A percentile compares a stretch with the other conserved stretches of the same genome.
Conservation (phyloP, 2,329 filamentous ascomycete genomes). For the Lasiodiplodia sp. region DNA sequence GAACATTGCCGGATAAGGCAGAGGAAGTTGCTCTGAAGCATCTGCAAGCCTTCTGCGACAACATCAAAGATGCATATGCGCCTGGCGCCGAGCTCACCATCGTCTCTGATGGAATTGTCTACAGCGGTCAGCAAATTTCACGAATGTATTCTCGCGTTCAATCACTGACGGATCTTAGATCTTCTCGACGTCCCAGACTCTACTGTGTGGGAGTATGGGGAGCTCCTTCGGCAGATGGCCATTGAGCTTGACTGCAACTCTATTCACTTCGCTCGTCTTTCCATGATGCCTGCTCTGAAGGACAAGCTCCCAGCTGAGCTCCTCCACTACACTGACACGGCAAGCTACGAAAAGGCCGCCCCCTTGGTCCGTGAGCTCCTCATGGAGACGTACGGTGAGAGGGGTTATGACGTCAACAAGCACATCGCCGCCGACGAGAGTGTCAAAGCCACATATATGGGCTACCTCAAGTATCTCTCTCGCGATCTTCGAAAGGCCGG, state of each 20-base stretch:
- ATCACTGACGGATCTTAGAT: slow-evolving; percentile 36
- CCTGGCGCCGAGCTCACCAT: slow-evolving; percentile 53
- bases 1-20: slow-evolving; percentile 51
- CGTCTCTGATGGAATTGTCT: slow-evolving; percentile 54
- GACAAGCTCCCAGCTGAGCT: slow-evolving; percentile 40
- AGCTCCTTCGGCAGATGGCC: slow-evolving; percentile 47
- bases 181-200: slow-evolving; percentile 52
- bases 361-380: slow-evolving; percentile 39
- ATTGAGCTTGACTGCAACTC: slow-evolving; percentile 41
- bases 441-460: slow-evolving; percentile 36
- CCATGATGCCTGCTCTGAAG: slow-evolving; percentile 24
- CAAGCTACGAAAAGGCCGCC: slow-evolving; percentile 33
- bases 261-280: slow-evolving; percentile 48
- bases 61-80: slow-evolving; percentile 48
- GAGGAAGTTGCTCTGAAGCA: slow-evolving; percentile 52
- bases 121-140: slow-evolving; percentile 41
- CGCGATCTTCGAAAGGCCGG: slow-evolving; percentile 34
- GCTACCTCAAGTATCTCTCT: slow-evolving; percentile 40
- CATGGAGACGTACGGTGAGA: slow-evolving; percentile 36
- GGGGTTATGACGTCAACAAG: slow-evolving; percentile 42
- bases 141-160: background rate
- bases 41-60: slow-evolving; percentile 51
- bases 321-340: slow-evolving; percentile 36
- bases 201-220: slow-evolving; percentile 51
- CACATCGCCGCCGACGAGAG: slow-evolving; percentile 37